Percentiles rank a stretch among this genome's conserved stretches.
These are phyloP conservation scores for Cercospora citrullina DNA, from an alignment of 2,329 filamentous ascomycete species.

Conservation along the genomic window DNA sequence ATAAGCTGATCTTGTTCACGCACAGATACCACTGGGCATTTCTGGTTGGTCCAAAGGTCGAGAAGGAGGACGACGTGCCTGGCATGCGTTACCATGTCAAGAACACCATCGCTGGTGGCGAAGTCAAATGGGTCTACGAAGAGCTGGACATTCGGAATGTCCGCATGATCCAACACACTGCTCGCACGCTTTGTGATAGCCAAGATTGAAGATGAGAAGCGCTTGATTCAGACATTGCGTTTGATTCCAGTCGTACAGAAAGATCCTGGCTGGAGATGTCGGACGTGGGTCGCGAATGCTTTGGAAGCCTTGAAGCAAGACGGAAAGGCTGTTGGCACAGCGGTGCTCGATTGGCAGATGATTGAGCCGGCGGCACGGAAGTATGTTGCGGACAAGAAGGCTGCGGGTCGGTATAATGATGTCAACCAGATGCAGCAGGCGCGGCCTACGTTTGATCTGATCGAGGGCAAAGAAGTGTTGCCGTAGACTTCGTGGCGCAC, in stretches of 20 bases:
- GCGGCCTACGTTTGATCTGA: not conserved
- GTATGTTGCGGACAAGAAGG: not conserved
- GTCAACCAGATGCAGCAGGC: not conserved
- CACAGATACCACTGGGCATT: not conserved
- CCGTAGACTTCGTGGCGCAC: not conserved
- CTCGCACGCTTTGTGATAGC: not conserved
- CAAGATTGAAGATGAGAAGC: not conserved
- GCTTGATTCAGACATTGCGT: not conserved
- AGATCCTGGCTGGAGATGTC: not conserved
- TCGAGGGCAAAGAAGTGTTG: not conserved
- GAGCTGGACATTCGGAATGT: not conserved
- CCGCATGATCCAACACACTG: not conserved
- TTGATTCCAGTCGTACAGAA: not conserved
- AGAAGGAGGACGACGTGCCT: not conserved
- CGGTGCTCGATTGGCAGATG: not conserved
- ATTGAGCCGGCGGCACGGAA: not conserved
- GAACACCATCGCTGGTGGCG: not conserved
- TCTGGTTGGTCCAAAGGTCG: not conserved
- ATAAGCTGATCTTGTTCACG: not conserved
- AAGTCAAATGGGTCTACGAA: not conserved
- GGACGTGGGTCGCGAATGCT: not conserved
- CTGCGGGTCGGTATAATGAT: not conserved
- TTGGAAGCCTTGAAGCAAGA: not conserved
- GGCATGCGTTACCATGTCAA: not conserved
- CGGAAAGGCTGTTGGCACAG: not conserved